phyloP scores from a whole-genome alignment of 2,329 filamentous ascomycete genomes.

The Paracoccidioides lutzii region DNA sequence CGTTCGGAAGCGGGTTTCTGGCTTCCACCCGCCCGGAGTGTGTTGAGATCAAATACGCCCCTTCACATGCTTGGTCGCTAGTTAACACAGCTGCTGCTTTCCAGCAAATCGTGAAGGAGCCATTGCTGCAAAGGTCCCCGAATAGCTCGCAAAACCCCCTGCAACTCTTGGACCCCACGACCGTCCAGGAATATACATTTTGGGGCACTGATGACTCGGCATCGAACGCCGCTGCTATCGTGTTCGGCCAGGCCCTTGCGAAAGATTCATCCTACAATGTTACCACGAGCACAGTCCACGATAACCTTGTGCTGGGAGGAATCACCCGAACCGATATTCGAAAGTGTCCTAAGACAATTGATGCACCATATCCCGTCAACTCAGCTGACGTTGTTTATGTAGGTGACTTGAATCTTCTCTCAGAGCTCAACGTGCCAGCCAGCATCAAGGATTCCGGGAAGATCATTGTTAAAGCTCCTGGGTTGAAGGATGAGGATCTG shows the following conservation, averaged over 20 bases:
- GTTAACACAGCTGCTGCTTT: slow-evolving; percentile 32
- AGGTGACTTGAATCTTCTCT: slow-evolving; percentile 65
- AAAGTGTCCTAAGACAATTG: slow-evolving; percentile 66
- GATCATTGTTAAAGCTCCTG: slow-evolving; percentile 62
- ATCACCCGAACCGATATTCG: slow-evolving; percentile 73
- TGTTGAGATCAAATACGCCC: slow-evolving; percentile 80
- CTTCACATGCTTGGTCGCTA: slow-evolving; percentile 52
- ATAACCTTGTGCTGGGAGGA: slow-evolving; percentile 60
- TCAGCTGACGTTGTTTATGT: slow-evolving; percentile 69
- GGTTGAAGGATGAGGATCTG: slow-evolving; percentile 73
- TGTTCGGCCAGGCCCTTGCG: slow-evolving; percentile 47
- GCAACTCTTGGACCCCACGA: slow-evolving; percentile 40
- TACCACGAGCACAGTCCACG: slow-evolving; percentile 44
- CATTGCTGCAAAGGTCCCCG: slow-evolving; percentile 19
- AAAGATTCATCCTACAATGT: slow-evolving; percentile 50
- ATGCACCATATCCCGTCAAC: slow-evolving; percentile 69
- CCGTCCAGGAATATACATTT: slow-evolving; percentile 75
- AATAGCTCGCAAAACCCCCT: slow-evolving; percentile 26
- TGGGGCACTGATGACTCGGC: slow-evolving; percentile 76
- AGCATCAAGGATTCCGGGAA: slow-evolving; percentile 58
- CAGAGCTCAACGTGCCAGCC: slow-evolving; percentile 60
- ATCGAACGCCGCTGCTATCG: slow-evolving; percentile 51
- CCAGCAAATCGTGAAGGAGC: slow-evolving; percentile 33
- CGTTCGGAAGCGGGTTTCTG: slow-evolving; percentile 58
- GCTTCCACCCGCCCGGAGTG: slow-evolving; percentile 46